Evolutionary conservation across 345 rosid genomes (phyloP), one percentile per base, ranked within the genome.

Genomic region (Cardamine resedifolia): DNA sequence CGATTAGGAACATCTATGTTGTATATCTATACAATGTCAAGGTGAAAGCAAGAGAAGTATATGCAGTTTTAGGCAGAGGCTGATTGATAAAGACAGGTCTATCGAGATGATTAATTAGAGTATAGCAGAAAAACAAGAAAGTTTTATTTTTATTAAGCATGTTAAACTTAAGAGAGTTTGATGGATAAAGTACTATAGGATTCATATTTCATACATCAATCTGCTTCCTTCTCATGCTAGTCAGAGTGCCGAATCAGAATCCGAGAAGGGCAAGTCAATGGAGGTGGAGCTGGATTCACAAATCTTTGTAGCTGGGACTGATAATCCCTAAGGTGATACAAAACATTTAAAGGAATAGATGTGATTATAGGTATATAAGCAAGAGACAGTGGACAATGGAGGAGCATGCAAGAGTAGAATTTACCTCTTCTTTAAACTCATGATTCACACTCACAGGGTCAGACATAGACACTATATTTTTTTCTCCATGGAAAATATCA

Each of bases 151-250:
- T 41, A 1, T 41, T 3, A 5, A 4, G 47, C 47, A 41, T 41
- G 16, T 41, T 41, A 15, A 41, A 5, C 47, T 41, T 15, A 1
- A 41, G 18, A 5, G 45, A 14, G n/a, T 38, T 38, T 38, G 43
- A 1, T 11, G 43, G 0, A 38, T 12, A 38, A 38, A 38, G 18
- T 41, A 49, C 7, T 6, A 28, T 47, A 21, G 48, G 45, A 6
- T 50, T 34, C 34, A 19, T 21, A 50, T n/a, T n/a, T n/a, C n/a
- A n/a, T n/a, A n/a, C 10, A 65, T 34, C 0, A 31, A 2, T 49
- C n/a, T 49, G 23, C 48, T 50, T 49, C 59, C 48, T 21, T n/a
- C 34, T 50, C 34, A 66, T 15, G 34, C 49, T 66, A 34, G n/a
- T 10, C 23, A 14, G 48, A 34, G 23, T 36, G 44, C 24, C 7